Evolutionary conservation across 2,329 filamentous ascomycete species (phyloP), one percentile per base, ranked within the genome.

Genomic region (Phaeoacremonium minimum): DNA sequence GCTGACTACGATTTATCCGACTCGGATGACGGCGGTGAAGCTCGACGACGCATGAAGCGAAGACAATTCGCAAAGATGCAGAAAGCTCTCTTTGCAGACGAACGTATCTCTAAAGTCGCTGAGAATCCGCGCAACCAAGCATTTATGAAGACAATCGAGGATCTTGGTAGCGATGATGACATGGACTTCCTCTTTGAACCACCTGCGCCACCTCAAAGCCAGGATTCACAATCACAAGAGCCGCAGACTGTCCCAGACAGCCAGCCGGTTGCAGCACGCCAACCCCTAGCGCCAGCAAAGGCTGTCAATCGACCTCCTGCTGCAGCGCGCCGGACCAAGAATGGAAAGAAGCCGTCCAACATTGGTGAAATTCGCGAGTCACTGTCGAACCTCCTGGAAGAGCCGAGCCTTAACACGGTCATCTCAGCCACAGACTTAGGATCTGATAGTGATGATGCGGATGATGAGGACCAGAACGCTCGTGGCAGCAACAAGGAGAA

Each of bases 51-150:
- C 34, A 80, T 85, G 68, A 95, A 94, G 69, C 83, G 88, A 35
- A 76, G 83, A 28, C 87, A 96, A 53, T 95, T 95, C 60, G 85
- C 85, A 22, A 87, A 87, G 63, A 94, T 95, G 85, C 85, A 89
- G 38, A 89, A 88, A 57, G 86, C 90, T 6, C 73, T 98, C 7
- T 76, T 95, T 32, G 74, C 86, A 16, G 90, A 97, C 52, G 90
- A 95, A 58, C 87, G 88, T 26, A 80, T 98, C 49, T 87, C 85
- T 55, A 90, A 91, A 60, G 87, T 97, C 44, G 89, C 87, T 20
- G 81, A 88, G 55, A 89, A 94, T 50, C 87, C 87, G 3, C 90
- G 91, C 55, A 91, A 89, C 56, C 76, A 85, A 43, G 93, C 93
- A 1, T 98, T 98, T 66, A 73, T 98, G 48, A 82, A 81, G 46